A percentile compares a stretch with the other conserved stretches of the same genome.
These are phyloP conservation scores for Chlorencoelia australis DNA, from an alignment of 2,329 filamentous ascomycete species.

Conservation along the genomic window DNA sequence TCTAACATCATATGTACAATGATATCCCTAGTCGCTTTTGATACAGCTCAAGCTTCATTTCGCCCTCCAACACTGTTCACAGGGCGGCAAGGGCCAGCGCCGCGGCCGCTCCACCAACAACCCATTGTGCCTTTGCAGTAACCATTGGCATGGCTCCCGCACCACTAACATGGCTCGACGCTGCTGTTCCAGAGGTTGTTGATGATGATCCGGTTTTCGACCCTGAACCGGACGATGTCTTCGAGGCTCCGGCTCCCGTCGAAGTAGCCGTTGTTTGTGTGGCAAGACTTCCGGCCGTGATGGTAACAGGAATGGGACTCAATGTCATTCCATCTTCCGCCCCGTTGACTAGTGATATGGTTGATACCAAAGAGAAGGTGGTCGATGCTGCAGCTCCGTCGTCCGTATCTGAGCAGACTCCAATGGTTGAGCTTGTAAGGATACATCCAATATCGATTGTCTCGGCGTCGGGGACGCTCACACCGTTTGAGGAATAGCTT, in stretches of 20 bases:
- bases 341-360: slow-evolving; percentile 3
- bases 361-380: background rate
- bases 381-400: background rate
- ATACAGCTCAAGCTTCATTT: background rate
- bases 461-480: too few relatives aligned
- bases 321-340: slow-evolving; percentile 1
- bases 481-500: background rate
- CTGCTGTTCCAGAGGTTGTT: slow-evolving; percentile 3
- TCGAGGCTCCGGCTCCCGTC: background rate
- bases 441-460: slow-evolving; percentile 11
- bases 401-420: slow-evolving; percentile 8
- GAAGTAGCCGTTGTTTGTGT: slow-evolving; percentile 6
- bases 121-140: slow-evolving; percentile 19
- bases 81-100: slow-evolving; percentile 21
- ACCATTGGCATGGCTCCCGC: slow-evolving; percentile 18
- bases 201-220: slow-evolving; percentile 5
- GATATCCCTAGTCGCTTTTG: too few relatives aligned
- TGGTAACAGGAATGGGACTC: slow-evolving; percentile 9
- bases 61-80: slow-evolving; percentile 2
- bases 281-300: slow-evolving; percentile 13
- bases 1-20: too few relatives aligned
- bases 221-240: background rate
- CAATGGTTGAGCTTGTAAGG: slow-evolving; percentile 9
- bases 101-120: slow-evolving; percentile 17
- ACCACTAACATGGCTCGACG: too few relatives aligned